Evolutionary conservation across 495 filamentous ascomycete species (phyloP).

Genomic region (Penicillium diatomitis): DNA sequence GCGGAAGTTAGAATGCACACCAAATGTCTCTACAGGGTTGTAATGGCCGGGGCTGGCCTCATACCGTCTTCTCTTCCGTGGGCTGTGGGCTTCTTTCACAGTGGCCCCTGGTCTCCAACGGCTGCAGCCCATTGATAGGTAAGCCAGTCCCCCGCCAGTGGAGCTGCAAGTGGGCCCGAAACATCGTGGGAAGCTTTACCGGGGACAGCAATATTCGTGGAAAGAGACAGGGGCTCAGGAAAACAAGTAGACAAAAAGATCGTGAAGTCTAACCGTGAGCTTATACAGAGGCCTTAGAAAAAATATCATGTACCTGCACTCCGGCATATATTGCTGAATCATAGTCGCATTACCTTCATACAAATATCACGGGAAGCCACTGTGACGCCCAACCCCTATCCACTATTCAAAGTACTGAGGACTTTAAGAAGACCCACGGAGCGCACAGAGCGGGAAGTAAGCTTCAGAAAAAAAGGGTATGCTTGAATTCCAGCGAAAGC

Average conservation of each 20-base stretch:
- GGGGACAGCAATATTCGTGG: too few relatives aligned
- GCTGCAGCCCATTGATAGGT: neutral
- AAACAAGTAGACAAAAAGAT: too few relatives aligned
- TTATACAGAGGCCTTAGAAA: too few relatives aligned
- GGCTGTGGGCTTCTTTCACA: too few relatives aligned
- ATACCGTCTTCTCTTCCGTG: too few relatives aligned
- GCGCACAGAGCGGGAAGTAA: constrained; percentile 12
- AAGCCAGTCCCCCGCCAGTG: constrained; percentile 5
- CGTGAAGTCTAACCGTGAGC: too few relatives aligned
- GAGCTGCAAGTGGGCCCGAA: constrained; percentile 16
- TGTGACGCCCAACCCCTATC: constrained; percentile 16
- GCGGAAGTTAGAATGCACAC: too few relatives aligned
- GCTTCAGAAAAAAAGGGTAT: constrained; percentile 17
- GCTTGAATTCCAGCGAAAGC: constrained; percentile 24
- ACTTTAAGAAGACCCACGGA: constrained; percentile 9
- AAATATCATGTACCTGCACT: too few relatives aligned
- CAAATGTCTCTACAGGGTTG: too few relatives aligned
- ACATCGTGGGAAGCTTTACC: constrained; percentile 1
- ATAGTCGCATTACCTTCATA: constrained; percentile 16
- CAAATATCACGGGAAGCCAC: constrained; percentile 11
- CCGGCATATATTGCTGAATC: constrained; percentile 15
- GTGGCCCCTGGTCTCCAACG: too few relatives aligned
- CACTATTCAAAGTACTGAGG: constrained; percentile 14
- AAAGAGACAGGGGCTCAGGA: too few relatives aligned
- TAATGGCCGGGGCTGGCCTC: too few relatives aligned